Base-by-base conservation (phyloP, 345 rosid species). In the Camelina neglecta region DNA sequence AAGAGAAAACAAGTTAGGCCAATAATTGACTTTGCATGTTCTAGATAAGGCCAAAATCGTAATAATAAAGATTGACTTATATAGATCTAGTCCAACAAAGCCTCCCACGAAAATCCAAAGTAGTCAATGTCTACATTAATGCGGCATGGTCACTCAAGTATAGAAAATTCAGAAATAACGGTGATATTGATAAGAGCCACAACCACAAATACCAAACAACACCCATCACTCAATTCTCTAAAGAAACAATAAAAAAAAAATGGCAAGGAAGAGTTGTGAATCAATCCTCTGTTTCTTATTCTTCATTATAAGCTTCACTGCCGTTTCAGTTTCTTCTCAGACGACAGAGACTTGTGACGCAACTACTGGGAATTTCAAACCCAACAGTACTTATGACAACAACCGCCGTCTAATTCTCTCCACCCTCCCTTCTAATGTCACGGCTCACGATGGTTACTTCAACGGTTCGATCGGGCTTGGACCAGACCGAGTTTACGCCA, bases 381-480 rank as follows among this genome's bases (percentile, higher is more conserved):
- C 55, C 29, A 65, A 81, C 21, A 74, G 65, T 53, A 3, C 81
- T 31, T 81, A 75, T 68, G 76, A 59, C 47, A 44, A 53, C 11
- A 83, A 78, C 69, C 84, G 77, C 36, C 39, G 73, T 4, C 9
- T 54, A 47, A 18, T 74, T 7, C 20, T 77, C 49, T 69, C 84
- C 2, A 36, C 78, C 35, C 60, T 80, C 3, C 8, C 60, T 35
- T 68, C 75, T n/a, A 51, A 63, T 39, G 69, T 60, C 51, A 45
- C 69, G 26, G 26, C 70, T 26, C 42, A 16, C 12, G 18, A 18
- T 0, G 54, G 48, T 18, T 44, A 60, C 53, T 72, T 60, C 59
- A 51, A 36, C n/a, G 76, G 33, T 51, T 60, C 61, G 0, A 15
- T 11, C 11, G 76, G 62, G 13, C 1, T 49, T 23, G 53, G n/a